Evolutionary conservation across 306 rosid species (phyloP), one percentile per base, ranked within the genome.

Genomic region (Cucumis cinereus): DNA sequence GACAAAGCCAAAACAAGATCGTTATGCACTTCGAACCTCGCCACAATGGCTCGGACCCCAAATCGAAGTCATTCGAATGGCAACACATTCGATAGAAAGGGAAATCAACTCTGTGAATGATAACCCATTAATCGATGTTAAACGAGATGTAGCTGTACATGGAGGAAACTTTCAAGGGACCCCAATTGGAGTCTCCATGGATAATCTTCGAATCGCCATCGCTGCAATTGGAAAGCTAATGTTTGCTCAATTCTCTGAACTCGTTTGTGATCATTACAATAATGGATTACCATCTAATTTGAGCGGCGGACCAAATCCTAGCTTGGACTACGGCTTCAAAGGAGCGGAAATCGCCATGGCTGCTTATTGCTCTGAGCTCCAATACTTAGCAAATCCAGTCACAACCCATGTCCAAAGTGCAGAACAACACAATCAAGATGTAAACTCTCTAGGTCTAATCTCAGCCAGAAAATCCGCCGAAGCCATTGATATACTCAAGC

Each of bases 151-250:
- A 20, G 85, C 83, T 68, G 78, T 79, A 10, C 85, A 76, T 13
- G 83, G 85, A 13, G 85, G 85, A 30, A 83, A 83, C 52, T 83
- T 83, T 47, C 85, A 83, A n/a, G 85, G 85, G 33, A 83, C 85
- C 30, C 83, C 85, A 30, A 70, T 83, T 11, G 85, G 85, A 7
- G 85, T 83, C 2, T 83, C 85, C 77, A 79, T 83, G 85, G 85
- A 83, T 40, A 83, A 79, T 43, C 57, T 79, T 63, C 74, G 85
- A 28, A 79, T 83, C 30, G 85, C 85, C 35, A 8, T 83, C n/a
- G 85, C 83, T 50, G 85, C 85, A 16, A 78, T 82, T 23, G 85
- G 85, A 14, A 82, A 82, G 72, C 77, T 82, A 45, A 78, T 82
- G 82, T 82, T 82, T 54, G 85, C 85, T 23, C 85, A 82, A 60